Percentiles rank a stretch among this genome's conserved stretches.
phyloP scores from a whole-genome alignment of 2,329 filamentous ascomycete genomes.

The Dothistroma septosporum region DNA sequence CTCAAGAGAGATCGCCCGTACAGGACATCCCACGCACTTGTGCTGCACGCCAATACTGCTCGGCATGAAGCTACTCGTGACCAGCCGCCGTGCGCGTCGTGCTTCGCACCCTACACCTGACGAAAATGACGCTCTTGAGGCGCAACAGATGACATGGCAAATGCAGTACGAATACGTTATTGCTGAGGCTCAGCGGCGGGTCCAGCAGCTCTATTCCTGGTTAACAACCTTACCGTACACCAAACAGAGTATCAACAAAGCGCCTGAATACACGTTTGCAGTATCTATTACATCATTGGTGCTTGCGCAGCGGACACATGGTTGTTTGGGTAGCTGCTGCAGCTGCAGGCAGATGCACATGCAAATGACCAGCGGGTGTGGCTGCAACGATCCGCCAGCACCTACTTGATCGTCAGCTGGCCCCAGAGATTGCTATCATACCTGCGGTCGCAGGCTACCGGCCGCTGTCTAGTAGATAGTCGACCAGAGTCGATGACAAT shows the following conservation, averaged over 20 bases:
- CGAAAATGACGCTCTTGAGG: slow-evolving; percentile 1
- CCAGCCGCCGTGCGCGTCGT: slow-evolving; percentile 10
- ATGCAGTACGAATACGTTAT: slow-evolving; percentile 6
- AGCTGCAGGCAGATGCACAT: slow-evolving; percentile 15
- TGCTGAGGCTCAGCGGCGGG: slow-evolving; percentile 9
- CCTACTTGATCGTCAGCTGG: slow-evolving; percentile 18
- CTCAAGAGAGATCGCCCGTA: slow-evolving; percentile 14
- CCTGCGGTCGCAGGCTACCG: slow-evolving; percentile 11
- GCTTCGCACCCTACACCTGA: slow-evolving; percentile 5
- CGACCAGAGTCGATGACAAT: slow-evolving; percentile 14
- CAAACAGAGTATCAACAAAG: slow-evolving; percentile 5
- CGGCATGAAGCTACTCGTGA: slow-evolving; percentile 19
- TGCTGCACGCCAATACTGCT: slow-evolving; percentile 12
- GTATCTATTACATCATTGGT: slow-evolving; percentile 15
- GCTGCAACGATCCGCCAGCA: slow-evolving; percentile 14
- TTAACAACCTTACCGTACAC: slow-evolving; percentile 5
- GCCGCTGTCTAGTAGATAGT: slow-evolving; percentile 6
- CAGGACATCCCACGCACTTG: slow-evolving; percentile 20
- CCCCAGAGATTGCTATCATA: slow-evolving; percentile 10
- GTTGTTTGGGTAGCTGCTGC: slow-evolving; percentile 18
- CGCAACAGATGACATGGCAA: slow-evolving; percentile 2
- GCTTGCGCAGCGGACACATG: slow-evolving; percentile 16
- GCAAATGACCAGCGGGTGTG: slow-evolving; percentile 12
- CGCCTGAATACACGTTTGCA: slow-evolving; percentile 12
- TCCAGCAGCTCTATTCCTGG: slow-evolving; percentile 19